Percentiles rank a stretch among this genome's conserved stretches.
phyloP scores from a whole-genome alignment of 768 basidiomycete genomes.

The Phaffia australis region DNA sequence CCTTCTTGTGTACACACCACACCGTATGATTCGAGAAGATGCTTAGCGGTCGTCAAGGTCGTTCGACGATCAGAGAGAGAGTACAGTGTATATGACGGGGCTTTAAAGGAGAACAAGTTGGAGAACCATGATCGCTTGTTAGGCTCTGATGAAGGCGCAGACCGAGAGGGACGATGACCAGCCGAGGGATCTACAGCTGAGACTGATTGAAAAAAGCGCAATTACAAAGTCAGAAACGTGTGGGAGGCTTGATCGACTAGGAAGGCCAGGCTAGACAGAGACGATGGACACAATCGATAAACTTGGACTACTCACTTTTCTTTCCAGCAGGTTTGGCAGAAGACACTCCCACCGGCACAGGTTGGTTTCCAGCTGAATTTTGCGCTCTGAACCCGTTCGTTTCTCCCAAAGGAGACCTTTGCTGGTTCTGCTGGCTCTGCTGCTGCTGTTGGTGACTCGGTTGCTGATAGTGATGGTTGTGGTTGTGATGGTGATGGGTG shows the following conservation, averaged over 20 bases:
- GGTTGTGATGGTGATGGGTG: background rate
- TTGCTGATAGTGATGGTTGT: constrained; percentile 3
- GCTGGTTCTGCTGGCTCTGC: constrained; percentile 6
- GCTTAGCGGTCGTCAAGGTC: constrained; percentile 62
- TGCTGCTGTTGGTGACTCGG: constrained; percentile 1
- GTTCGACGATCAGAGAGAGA: constrained; percentile 44
- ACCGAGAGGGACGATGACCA: background rate
- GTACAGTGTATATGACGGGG: constrained; percentile 41
- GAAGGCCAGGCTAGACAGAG: too few relatives aligned
- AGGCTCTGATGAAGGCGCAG: constrained; percentile 27
- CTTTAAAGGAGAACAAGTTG: constrained; percentile 76
- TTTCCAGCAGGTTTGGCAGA: constrained; percentile 5
- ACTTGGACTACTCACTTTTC: constrained; percentile 9
- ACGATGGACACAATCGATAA: background rate
- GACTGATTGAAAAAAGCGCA: too few relatives aligned
- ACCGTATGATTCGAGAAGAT: constrained; percentile 60
- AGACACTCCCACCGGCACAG: constrained; percentile 52
- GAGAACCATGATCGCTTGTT: constrained; percentile 72
- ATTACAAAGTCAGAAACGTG: too few relatives aligned
- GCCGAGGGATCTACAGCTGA: constrained; percentile 4
- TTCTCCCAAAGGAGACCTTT: constrained; percentile 11
- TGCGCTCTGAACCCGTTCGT: constrained; percentile 18
- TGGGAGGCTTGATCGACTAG: too few relatives aligned
- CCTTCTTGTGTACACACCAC: constrained; percentile 39
- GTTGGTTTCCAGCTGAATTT: constrained; percentile 33